Base-by-base conservation (phyloP, 2,329 filamentous ascomycete genomes). In the Talaromyces pinophilus region DNA sequence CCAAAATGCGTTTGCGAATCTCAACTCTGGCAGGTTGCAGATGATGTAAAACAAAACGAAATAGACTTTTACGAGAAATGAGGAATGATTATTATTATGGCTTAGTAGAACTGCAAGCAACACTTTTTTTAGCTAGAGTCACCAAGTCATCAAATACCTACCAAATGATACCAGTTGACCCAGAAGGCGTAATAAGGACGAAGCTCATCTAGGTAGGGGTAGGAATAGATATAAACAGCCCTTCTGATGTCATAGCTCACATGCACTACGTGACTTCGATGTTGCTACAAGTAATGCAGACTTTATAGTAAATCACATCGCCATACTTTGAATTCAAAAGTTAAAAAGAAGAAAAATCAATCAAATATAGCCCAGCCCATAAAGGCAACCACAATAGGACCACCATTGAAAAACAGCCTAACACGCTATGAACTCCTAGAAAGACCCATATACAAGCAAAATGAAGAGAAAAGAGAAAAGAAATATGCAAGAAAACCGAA, bases 1-100 rank as follows among this genome's bases (percentile, higher is more conserved):
- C 15, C 59, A 66, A 40, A 62, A 40, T 10, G 38, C 30, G 25
- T 68, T 63, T 44, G 59, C 40, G 19, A 63, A 30, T 57, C 19
- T 66, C 19, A 46, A 28, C 42, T 30, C 46, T 42, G 52, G 59
- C 7, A 61, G 61, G 2, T 30, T 59, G 13, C 40, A 63, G 40
- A 35, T 67, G 52, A 46, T 67, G 42, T 63, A 63, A 48, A n/a
- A 33, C 42, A n/a, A 59, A n/a, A 61, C 7, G 40, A 28, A 33
- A 42, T 38, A 57, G 54, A 57, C 15, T 54, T 57, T 35, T 33
- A 57, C 5, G 54, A 57, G 54, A 57, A 57, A 57, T 57, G 54
- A 57, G 54, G n/a, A 57, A 57, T 40, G 54, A 57, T 57, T 5
- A 25, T 57, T 5, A 25, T 40, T 22, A 57, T 57, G 19, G 52